phyloP scores from a whole-genome alignment of 2,329 filamentous ascomycete species.

The Didymella pinodella region DNA sequence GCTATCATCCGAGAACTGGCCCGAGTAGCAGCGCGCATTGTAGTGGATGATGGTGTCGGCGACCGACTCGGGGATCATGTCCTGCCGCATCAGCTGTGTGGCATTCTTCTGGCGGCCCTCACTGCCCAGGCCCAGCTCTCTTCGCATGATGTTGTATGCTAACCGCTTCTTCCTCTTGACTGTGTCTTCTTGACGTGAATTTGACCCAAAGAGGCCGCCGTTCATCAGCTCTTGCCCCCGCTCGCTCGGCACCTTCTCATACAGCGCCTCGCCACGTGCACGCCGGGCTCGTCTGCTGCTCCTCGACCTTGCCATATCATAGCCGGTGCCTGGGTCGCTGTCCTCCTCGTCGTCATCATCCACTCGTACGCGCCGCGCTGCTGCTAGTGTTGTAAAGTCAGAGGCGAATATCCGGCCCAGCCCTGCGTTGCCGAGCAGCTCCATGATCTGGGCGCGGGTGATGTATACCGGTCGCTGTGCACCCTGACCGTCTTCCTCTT shows the following conservation, averaged over 20 bases:
- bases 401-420: conserved; percentile 61
- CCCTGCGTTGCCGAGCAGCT: conserved; percentile 62
- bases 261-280: conserved; percentile 60
- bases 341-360: conserved; percentile 51
- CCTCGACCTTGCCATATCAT: conserved; percentile 44
- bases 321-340: conserved; percentile 47
- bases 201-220: conserved; percentile 79
- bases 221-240: conserved; percentile 80
- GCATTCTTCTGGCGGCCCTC: conserved; percentile 65
- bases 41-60: conserved; percentile 91
- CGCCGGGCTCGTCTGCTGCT: conserved; percentile 49
- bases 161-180: conserved; percentile 68
- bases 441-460: conserved; percentile 61
- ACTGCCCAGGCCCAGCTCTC: conserved; percentile 77
- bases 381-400: conserved; percentile 36
- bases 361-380: conserved; percentile 24
- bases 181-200: conserved; percentile 61
- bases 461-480: conserved; percentile 49
- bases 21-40: conserved; percentile 86
- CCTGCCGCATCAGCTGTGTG: conserved; percentile 75
- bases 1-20: conserved; percentile 95
- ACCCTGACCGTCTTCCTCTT: conserved; percentile 40
- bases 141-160: conserved; percentile 75
- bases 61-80: conserved; percentile 76
- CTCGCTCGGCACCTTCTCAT: conserved; percentile 85